phyloP scores from a whole-genome alignment of 441 rosid genomes.

The Hura crepitans region DNA sequence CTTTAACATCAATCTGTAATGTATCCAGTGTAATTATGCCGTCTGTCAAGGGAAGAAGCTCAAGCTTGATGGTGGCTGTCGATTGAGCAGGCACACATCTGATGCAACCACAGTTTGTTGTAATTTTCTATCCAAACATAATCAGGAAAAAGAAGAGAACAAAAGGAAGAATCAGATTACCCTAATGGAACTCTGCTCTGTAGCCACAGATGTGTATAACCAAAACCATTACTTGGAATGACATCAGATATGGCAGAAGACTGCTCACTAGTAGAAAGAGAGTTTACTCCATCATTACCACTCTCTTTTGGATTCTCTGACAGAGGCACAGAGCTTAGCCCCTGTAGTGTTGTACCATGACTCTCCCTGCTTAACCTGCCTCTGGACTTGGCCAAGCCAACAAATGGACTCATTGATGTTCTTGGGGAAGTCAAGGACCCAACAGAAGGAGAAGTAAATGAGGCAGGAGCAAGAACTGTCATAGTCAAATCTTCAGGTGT shows the following conservation, averaged over 20 bases:
- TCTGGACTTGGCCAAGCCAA: slow-evolving; percentile 54
- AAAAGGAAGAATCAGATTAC: slow-evolving; percentile 36
- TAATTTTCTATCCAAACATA: slow-evolving; percentile 20
- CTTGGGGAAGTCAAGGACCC: slow-evolving; percentile 79
- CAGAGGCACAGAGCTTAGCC: slow-evolving; percentile 27
- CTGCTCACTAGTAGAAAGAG: slow-evolving; percentile 39
- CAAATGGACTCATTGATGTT: slow-evolving; percentile 60
- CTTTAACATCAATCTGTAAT: slow-evolving; percentile 79
- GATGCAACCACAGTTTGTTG: slow-evolving; percentile 29
- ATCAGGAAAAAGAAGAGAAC: slow-evolving; percentile 14
- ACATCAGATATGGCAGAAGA: slow-evolving; percentile 54
- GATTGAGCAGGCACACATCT: slow-evolving; percentile 92
- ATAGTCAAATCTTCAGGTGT: slow-evolving; percentile 82
- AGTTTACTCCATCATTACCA: slow-evolving; percentile 30
- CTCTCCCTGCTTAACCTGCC: slow-evolving; percentile 43
- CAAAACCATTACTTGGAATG: slow-evolving; percentile 61
- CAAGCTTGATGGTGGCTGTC: slow-evolving; percentile 82
- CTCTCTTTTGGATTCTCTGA: slow-evolving; percentile 44
- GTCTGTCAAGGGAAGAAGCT: slow-evolving; percentile 92
- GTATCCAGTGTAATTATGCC: slow-evolving; percentile 93
- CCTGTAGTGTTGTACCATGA: slow-evolving; percentile 30
- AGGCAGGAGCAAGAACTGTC: slow-evolving; percentile 94
- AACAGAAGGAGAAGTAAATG: slow-evolving; percentile 78
- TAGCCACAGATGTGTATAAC: slow-evolving; percentile 92
- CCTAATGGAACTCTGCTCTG: slow-evolving; percentile 99